phyloP scores from a whole-genome alignment of 192 early-diverging fungal species.

The Dimargaris xerosporica region DNA sequence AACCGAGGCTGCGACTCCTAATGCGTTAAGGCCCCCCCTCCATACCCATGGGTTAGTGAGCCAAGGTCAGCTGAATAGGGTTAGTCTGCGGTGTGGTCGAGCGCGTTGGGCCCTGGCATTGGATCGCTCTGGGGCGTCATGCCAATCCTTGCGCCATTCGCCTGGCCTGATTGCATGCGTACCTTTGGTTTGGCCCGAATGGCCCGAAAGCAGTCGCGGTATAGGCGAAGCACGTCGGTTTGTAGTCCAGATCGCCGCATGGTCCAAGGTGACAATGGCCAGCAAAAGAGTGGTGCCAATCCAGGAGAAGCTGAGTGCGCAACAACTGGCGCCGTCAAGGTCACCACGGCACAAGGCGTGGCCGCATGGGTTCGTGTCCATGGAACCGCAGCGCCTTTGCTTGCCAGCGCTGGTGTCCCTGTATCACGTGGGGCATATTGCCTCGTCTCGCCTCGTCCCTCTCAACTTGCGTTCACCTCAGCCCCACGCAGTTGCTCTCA shows the following conservation, averaged over 20 bases:
- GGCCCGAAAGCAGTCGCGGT: conserved; percentile 54
- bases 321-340: too few relatives aligned
- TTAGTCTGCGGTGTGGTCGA: neutral
- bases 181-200: conserved; percentile 45
- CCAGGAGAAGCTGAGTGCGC: too few relatives aligned
- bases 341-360: too few relatives aligned
- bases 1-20: conserved; percentile 46
- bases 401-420: too few relatives aligned
- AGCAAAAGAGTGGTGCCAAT: too few relatives aligned
- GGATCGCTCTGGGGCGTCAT: neutral
- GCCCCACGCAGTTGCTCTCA: too few relatives aligned
- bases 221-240: conserved; percentile 43
- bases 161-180: conserved; percentile 8
- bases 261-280: too few relatives aligned
- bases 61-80: neutral
- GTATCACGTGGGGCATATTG: too few relatives aligned
- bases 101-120: neutral
- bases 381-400: too few relatives aligned
- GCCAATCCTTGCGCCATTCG: neutral
- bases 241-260: conserved; percentile 47
- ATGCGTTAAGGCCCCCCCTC: neutral
- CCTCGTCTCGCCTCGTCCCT: too few relatives aligned
- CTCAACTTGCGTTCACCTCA: too few relatives aligned
- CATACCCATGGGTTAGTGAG: neutral
- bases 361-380: too few relatives aligned